Conservation (phyloP, 495 filamentous ascomycete genomes). For the Jackrogersella multiformis region DNA sequence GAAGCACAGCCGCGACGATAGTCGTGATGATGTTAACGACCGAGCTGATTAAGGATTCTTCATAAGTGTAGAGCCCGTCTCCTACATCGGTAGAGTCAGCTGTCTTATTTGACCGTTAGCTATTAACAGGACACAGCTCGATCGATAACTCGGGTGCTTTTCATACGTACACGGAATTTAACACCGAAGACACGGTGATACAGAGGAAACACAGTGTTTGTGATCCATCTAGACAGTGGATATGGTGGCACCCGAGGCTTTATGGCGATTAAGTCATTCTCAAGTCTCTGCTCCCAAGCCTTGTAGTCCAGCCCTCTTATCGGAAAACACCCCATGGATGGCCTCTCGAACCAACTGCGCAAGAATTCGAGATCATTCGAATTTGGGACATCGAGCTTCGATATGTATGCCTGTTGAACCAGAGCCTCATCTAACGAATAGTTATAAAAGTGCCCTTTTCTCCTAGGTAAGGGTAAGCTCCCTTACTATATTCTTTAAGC, state of each 20-base stretch:
- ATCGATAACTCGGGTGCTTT: too few relatives aligned
- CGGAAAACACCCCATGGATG: slow-evolving; percentile 7
- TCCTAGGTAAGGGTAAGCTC: too few relatives aligned
- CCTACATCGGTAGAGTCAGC: slow-evolving; percentile 6
- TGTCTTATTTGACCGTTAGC: too few relatives aligned
- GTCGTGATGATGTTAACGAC: slow-evolving; percentile 4
- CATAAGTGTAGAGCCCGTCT: slow-evolving; percentile 11
- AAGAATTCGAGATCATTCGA: slow-evolving; percentile 3
- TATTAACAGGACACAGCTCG: too few relatives aligned
- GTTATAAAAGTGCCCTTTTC: too few relatives aligned
- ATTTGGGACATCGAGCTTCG: not conserved
- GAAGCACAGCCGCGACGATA: slow-evolving; percentile 13
- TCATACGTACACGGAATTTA: too few relatives aligned
- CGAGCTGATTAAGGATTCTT: slow-evolving; percentile 8
- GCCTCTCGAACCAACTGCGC: too few relatives aligned
- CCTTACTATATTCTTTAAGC: too few relatives aligned
- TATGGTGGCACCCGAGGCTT: slow-evolving; percentile 1
- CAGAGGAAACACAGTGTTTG: slow-evolving; percentile 2
- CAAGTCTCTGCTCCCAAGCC: slow-evolving; percentile 3
- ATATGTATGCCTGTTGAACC: too few relatives aligned
- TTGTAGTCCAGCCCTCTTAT: slow-evolving; percentile 9
- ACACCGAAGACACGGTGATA: slow-evolving; percentile 6
- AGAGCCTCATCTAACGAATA: too few relatives aligned
- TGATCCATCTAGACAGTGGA: slow-evolving; percentile 40
- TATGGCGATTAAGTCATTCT: not conserved